These are phyloP conservation scores for Aspergillus panamensis DNA, from an alignment of 495 filamentous ascomycete genomes.

Conservation along the genomic window DNA sequence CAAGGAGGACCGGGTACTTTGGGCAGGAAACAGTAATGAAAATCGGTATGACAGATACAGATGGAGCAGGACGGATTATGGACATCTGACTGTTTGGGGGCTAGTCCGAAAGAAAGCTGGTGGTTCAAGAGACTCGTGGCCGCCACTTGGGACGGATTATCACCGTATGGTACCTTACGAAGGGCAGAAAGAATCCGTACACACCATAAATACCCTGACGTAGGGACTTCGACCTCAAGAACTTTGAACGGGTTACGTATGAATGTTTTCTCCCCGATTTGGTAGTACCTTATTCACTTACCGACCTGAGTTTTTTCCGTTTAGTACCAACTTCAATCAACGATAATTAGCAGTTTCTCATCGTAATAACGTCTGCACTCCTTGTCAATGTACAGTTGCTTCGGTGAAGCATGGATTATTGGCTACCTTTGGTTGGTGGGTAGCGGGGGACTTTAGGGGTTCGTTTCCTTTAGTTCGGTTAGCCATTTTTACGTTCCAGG, in stretches of 20 bases:
- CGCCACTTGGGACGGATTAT: conserved; percentile 23
- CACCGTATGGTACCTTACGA: conserved; percentile 12
- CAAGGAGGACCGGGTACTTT: conserved; percentile 10
- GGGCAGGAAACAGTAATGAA: conserved; percentile 13
- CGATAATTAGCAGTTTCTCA: not conserved
- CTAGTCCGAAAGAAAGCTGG: conserved; percentile 18
- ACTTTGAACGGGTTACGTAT: too few species aligned
- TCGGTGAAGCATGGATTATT: conserved; percentile 19
- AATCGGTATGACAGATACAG: conserved; percentile 16
- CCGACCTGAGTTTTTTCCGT: not conserved
- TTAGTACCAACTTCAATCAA: not conserved
- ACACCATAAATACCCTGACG: not conserved
- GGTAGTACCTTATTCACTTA: too few species aligned
- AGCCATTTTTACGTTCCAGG: conserved; percentile 14
- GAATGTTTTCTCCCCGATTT: not conserved
- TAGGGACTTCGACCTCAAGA: not conserved
- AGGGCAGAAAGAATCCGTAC: not conserved
- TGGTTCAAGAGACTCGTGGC: conserved; percentile 24
- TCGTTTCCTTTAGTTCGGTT: conserved; percentile 18
- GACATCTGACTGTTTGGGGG: conserved; percentile 3
- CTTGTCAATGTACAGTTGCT: conserved; percentile 6
- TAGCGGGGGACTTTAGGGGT: conserved; percentile 16
- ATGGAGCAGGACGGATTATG: conserved; percentile 9
- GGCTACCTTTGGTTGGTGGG: conserved; percentile 15
- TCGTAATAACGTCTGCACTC: not conserved